A percentile compares a stretch with the other conserved stretches of the same genome.
Conservation (phyloP, 2,329 filamentous ascomycete species). For the Neonectria hederae region DNA sequence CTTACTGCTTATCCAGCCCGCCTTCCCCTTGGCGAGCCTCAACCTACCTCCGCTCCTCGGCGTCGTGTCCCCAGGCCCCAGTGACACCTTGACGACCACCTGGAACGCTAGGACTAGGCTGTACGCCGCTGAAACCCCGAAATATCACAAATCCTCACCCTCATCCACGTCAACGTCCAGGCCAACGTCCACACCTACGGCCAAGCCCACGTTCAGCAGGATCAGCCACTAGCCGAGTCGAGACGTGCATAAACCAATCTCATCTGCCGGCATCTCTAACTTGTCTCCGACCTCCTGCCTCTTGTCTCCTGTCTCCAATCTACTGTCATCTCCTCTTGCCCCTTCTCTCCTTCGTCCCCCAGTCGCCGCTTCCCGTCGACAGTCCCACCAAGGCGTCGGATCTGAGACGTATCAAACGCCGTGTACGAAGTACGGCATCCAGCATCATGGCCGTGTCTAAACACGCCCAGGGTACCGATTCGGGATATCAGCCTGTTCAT, state of each 20-base stretch:
- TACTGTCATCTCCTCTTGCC: conserved; percentile 6
- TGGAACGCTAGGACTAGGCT: background rate
- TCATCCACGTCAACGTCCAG: background rate
- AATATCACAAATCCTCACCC: background rate
- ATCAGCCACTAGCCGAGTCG: background rate
- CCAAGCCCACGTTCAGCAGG: background rate
- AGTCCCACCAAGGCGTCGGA: background rate
- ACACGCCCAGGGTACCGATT: conserved; percentile 22
- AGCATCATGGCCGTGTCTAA: conserved; percentile 32
- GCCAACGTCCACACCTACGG: background rate
- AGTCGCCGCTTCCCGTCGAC: conserved; percentile 6
- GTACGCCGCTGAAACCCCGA: background rate
- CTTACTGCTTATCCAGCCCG: background rate
- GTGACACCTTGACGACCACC: background rate
- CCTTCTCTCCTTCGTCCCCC: conserved; percentile 1
- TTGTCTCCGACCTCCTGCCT: background rate
- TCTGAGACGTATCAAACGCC: background rate
- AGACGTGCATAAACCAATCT: background rate
- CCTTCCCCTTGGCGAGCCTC: background rate
- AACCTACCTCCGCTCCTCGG: background rate
- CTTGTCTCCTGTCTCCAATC: background rate
- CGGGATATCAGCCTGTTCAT: conserved; percentile 47
- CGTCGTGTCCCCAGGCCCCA: background rate
- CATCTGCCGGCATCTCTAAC: background rate
- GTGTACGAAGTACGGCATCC: background rate